These are phyloP conservation scores for Gigaspora rosea DNA, from an alignment of 192 early-diverging fungal genomes.

Conservation along the genomic window DNA sequence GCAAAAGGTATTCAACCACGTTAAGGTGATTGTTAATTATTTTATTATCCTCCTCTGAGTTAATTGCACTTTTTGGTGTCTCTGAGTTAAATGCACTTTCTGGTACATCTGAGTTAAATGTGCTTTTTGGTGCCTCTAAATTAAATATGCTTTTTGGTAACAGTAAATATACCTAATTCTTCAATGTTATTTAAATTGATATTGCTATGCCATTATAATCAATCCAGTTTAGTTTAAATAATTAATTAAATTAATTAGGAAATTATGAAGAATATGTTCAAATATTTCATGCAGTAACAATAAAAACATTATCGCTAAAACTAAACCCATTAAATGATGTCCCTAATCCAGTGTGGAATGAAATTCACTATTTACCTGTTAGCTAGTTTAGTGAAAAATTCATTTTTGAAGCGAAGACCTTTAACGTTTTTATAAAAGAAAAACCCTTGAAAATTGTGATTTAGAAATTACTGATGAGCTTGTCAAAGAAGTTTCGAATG, in stretches of 20 bases:
- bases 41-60: no score
- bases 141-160: neutral
- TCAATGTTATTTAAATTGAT: neutral
- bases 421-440: slow-evolving; percentile 85
- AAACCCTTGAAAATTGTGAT: slow-evolving; percentile 73
- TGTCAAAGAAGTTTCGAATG: slow-evolving; percentile 50
- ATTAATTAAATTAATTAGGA: slow-evolving; percentile 34
- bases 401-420: slow-evolving; percentile 74
- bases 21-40: no score
- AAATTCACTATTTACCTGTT: slow-evolving; percentile 82
- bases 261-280: slow-evolving; percentile 90
- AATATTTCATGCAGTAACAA: slow-evolving; percentile 40
- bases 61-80: no score
- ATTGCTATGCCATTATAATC: neutral
- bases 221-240: no score
- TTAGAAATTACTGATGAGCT: slow-evolving; percentile 62
- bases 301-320: slow-evolving; percentile 62
- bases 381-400: slow-evolving; percentile 75
- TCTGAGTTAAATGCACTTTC: no score
- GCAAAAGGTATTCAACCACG: no score
- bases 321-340: slow-evolving; percentile 80
- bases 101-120: no score
- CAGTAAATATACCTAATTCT: neutral
- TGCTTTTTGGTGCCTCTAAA: no score
- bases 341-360: slow-evolving; percentile 90